Evolutionary conservation across 441 rosid species (phyloP).

Genomic region (Pelargonium fulgidum): DNA sequence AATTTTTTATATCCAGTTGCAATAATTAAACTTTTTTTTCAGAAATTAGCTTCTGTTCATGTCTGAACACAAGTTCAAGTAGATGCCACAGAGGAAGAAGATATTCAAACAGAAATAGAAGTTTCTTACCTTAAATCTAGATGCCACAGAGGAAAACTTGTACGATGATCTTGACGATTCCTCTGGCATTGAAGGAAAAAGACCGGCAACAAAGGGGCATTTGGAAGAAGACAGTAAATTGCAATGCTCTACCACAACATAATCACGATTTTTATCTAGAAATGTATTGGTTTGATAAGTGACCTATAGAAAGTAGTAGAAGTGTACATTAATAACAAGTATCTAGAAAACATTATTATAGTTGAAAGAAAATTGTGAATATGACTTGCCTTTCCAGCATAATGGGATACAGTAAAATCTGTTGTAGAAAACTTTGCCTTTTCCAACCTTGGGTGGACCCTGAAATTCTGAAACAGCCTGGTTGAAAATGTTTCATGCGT

Average conservation of each 20-base stretch:
- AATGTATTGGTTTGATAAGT: slow-evolving; percentile 94
- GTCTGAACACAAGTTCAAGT: too few relatives aligned
- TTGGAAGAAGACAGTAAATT: slow-evolving; percentile 80
- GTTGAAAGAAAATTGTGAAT: not conserved
- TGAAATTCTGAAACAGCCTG: slow-evolving; percentile 89
- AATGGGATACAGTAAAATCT: slow-evolving; percentile 93
- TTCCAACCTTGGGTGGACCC: slow-evolving; percentile 77
- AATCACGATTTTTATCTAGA: slow-evolving; percentile 97
- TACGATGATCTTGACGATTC: slow-evolving; percentile 71
- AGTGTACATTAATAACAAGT: not conserved
- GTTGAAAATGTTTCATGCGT: slow-evolving; percentile 98
- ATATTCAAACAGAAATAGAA: not conserved
- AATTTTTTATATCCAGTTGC: too few relatives aligned
- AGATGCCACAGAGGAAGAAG: not conserved
- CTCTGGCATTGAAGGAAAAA: slow-evolving; percentile 68
- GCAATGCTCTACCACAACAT: slow-evolving; percentile 98
- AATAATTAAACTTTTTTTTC: too few relatives aligned
- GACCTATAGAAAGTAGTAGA: slow-evolving; percentile 47
- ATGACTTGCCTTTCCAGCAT: slow-evolving; percentile 90
- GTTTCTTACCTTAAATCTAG: slow-evolving; percentile 72
- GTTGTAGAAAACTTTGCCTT: slow-evolving; percentile 89
- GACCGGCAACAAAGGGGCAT: slow-evolving; percentile 76
- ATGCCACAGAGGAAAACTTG: slow-evolving; percentile 94
- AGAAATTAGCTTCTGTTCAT: too few relatives aligned
- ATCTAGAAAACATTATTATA: not conserved